Percentiles rank a stretch among this genome's conserved stretches.
These are phyloP conservation scores for Lachancea mirantina DNA, from an alignment of 805 yeast species.

Conservation along the genomic window DNA sequence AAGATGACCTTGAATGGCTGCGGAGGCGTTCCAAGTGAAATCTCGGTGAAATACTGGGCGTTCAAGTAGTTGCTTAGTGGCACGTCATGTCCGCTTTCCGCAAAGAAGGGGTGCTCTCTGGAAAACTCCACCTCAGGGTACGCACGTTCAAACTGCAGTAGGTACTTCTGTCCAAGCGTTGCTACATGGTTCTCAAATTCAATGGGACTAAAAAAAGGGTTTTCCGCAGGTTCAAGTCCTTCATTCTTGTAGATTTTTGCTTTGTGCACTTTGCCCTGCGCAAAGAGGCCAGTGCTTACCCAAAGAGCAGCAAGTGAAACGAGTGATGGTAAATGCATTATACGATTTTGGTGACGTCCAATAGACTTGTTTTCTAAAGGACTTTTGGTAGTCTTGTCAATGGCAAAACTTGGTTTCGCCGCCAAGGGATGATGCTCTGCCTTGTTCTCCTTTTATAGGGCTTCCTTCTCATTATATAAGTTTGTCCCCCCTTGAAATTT, in stretches of 20 bases:
- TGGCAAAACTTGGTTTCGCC: not conserved
- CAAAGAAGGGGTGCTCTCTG: conserved; percentile 18
- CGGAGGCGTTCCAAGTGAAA: conserved; percentile 85
- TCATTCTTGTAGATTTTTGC: conserved; percentile 56
- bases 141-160: conserved; percentile 40
- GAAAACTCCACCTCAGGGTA: conserved; percentile 35
- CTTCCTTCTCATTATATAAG: not conserved
- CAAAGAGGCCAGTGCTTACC: conserved; percentile 21
- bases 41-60: conserved; percentile 94
- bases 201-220: too few species aligned
- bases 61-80: conserved; percentile 91
- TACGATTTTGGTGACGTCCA: too few species aligned
- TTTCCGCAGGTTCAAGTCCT: conserved; percentile 48
- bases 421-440: too few species aligned
- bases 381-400: conserved; percentile 3
- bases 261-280: conserved; percentile 45
- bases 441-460: not conserved
- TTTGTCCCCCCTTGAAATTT: conserved; percentile 5
- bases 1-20: conserved; percentile 89
- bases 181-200: conserved; percentile 47
- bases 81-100: conserved; percentile 48
- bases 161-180: conserved; percentile 56
- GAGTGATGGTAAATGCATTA: conserved; percentile 23
- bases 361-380: conserved; percentile 1
- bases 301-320: conserved; percentile 26